Base-by-base conservation (phyloP, 768 basidiomycete genomes). In the Dacryopinax primogenitus region DNA sequence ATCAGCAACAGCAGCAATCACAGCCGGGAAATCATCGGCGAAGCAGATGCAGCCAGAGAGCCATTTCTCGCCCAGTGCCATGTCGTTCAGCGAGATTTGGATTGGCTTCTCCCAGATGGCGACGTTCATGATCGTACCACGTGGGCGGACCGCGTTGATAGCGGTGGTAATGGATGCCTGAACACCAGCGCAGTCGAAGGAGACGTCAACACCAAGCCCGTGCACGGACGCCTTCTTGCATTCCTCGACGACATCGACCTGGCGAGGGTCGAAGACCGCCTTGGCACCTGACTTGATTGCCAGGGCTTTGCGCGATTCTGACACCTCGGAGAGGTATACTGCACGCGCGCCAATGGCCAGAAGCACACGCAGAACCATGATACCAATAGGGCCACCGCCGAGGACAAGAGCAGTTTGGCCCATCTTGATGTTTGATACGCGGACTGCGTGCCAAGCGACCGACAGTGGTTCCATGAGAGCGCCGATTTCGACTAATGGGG, bases 401-500 rank as follows among this genome's bases (percentile, higher is more conserved):
- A 77, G 65, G 2, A 82, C 71, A 32, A 82, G 74, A 15, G 73
- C 79, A 15, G 71, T 76, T 61, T 77, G 69, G 0, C 80, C 79
- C 32, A 67, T 65, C 64, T 73, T 72, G 68, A 78, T 77, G 0
- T 74, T 74, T 1, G 77, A 76, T 34, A 73, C 71, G 67, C 80
- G 78, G 18, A 79, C 77, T 1, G 78, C 78, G 61, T 81, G 77
- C 71, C 77, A 79, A 0, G 78, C 79, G 1, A 81, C 79, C 1
- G 79, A 74, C 4, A 82, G 73, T 0, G 81, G 80, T 68, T 82
- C 81, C 13, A 79, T 73, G 67, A 77, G 76, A 1, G 80, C 80
- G 0, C 78, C 81, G 11, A 79, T 68, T 21, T 82, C 80, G 45
- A 82, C 81, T 81, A 41, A 1, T 32, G n/a, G n/a, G n/a, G n/a